Evolutionary conservation across 2,329 filamentous ascomycete species (phyloP).

Genomic region (Xylariaceae sp.): DNA sequence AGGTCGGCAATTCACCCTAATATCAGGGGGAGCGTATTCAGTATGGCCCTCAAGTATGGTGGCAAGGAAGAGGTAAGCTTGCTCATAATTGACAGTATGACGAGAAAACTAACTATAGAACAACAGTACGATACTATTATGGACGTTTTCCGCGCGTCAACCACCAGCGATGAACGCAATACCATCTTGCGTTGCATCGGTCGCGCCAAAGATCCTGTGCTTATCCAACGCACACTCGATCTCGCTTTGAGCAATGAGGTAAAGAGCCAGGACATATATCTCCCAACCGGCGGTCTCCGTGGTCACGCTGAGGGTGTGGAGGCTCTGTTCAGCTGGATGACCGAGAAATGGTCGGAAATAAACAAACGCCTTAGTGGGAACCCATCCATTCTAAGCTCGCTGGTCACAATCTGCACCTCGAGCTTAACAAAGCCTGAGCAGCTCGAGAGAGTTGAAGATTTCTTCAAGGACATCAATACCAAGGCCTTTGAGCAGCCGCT

Average conservation of each 20-base stretch:
- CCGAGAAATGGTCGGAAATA: conserved; percentile 81
- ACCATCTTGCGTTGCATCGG: conserved; percentile 81
- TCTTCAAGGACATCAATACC: conserved; percentile 78
- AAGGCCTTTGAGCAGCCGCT: conserved; percentile 82
- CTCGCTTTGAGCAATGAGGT: conserved; percentile 75
- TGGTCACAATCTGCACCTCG: conserved; percentile 77
- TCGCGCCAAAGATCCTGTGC: conserved; percentile 68
- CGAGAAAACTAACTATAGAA: conserved; percentile 17
- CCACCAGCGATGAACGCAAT: conserved; percentile 84
- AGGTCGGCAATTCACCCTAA: conserved; percentile 83
- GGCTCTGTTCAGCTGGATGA: conserved; percentile 78
- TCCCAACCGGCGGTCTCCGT: conserved; percentile 76
- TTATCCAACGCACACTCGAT: conserved; percentile 76
- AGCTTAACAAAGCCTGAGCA: conserved; percentile 76
- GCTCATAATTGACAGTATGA: not conserved
- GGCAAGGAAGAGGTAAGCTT: conserved; percentile 69
- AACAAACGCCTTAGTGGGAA: conserved; percentile 79
- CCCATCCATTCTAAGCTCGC: conserved; percentile 76
- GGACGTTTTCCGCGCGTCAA: conserved; percentile 69
- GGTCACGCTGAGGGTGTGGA: conserved; percentile 73
- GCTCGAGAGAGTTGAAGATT: conserved; percentile 68
- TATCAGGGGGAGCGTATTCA: conserved; percentile 80
- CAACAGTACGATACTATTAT: conserved; percentile 69
- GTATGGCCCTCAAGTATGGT: conserved; percentile 77
- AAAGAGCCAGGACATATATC: conserved; percentile 92